Evolutionary conservation across 2,329 filamentous ascomycete genomes (phyloP), one percentile per base, ranked within the genome.

Genomic region (Hypoxylon sp.): DNA sequence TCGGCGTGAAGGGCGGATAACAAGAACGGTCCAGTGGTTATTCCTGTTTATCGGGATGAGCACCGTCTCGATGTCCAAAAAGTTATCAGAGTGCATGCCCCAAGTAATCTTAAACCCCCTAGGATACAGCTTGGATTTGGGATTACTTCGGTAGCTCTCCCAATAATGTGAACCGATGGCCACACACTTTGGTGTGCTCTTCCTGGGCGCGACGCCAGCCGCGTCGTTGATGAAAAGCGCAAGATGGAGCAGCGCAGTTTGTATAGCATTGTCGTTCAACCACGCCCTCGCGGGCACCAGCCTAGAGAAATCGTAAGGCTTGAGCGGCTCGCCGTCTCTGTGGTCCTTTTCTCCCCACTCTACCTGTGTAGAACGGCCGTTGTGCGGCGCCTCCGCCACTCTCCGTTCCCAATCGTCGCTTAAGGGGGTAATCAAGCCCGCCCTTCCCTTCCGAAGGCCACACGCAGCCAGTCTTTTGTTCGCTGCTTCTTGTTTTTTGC

Each of bases 221-320:
- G 80, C 75, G 55, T 79, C 74, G 69, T 89, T 88, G 67, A 87
- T 75, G 46, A 80, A 81, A 13, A 79, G 77, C 43, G 87, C 85
- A 11, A 92, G 75, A 68, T 85, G 83, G 23, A 81, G 74, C 21
- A 92, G 78, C 43, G 84, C 84, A 11, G 84, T 83, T 65, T 91
- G 90, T 65, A 94, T 84, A 47, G 89, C 84, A 65, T 90, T 87
- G 70, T 93, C 90, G 62, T 93, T 92, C 5, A 94, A 80, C 90
- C 90, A 94, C 23, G 78, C 79, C 0, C 74, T 78, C 7, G 76
- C 72, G 15, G 78, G 77, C 13, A 88, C 78, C 6, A 92, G 74
- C 42, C 81, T 88, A n/a, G 75, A 77, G 66, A 92, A 88, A 68
- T 91, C 88, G 48, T 84, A 82, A 1, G 76, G 70, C 1, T 69